Conservation (phyloP, 805 yeast genomes). For the Limtongia smithiae region DNA sequence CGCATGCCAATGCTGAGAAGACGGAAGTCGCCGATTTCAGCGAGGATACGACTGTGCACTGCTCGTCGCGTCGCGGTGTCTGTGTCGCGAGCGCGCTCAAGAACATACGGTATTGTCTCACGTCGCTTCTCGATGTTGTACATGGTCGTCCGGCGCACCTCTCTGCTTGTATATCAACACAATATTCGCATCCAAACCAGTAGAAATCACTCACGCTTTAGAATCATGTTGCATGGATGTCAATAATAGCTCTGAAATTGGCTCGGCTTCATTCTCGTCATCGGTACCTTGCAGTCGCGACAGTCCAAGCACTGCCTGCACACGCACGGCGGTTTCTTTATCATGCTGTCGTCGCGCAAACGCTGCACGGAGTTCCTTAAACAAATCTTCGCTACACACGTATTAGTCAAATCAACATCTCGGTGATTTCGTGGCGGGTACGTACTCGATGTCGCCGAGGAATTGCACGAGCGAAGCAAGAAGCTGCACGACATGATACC, state of each 20-base stretch:
- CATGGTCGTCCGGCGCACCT: slow-evolving; percentile 82
- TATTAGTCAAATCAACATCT: neutral
- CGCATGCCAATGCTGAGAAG: slow-evolving; percentile 53
- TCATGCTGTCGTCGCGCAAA: slow-evolving; percentile 58
- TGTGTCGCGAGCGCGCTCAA: slow-evolving; percentile 80
- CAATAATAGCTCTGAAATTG: slow-evolving; percentile 47
- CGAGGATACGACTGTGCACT: slow-evolving; percentile 64
- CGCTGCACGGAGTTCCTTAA: slow-evolving; percentile 57
- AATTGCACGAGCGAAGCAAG: slow-evolving; percentile 67
- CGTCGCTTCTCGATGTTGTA: slow-evolving; percentile 59
- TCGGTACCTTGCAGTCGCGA: slow-evolving; percentile 69
- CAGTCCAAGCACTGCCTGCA: slow-evolving; percentile 78
- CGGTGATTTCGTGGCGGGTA: neutral
- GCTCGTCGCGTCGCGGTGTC: slow-evolving; percentile 68
- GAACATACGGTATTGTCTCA: slow-evolving; percentile 52
- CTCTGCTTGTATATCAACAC: slow-evolving; percentile 42
- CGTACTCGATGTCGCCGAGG: slow-evolving; percentile 63
- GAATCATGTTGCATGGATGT: slow-evolving; percentile 69
- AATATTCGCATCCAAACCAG: neutral
- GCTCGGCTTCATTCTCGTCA: slow-evolving; percentile 36
- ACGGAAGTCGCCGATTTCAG: slow-evolving; percentile 62
- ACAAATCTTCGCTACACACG: slow-evolving; percentile 50
- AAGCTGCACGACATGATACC: slow-evolving; percentile 76
- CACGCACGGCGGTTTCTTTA: slow-evolving; percentile 71
- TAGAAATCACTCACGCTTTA: slow-evolving; percentile 40